Base-by-base conservation (phyloP, 495 filamentous ascomycete species). In the Neurospora sp. region DNA sequence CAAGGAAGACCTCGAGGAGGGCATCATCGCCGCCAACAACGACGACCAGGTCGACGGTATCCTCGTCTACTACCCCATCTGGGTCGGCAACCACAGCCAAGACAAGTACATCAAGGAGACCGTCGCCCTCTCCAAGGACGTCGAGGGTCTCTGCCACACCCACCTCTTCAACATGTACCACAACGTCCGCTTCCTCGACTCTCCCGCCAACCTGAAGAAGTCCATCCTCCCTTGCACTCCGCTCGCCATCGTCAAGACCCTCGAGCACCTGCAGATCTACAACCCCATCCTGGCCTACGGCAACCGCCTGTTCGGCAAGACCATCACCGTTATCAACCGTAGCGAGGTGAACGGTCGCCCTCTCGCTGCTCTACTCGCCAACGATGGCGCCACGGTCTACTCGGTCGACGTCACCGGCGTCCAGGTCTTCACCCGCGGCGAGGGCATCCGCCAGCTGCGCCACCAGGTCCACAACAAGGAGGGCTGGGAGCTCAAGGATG, bases 161-260 rank as follows among this genome's bases (percentile, higher is more conserved):
- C 96, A 98, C 83, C 90, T 98, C 78, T 96, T 94, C 88, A 99
- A 99, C 86, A 97, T 99, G 93, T 99, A 98, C 85, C 92, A 98
- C 85, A 99, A 99, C 83, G 88, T 96, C 77, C 93, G 96, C 69
- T 98, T 93, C 84, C 86, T 99, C 41, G 96, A 99, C 84, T 83
- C 87, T 14, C 89, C 90, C 22, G 78, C 83, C 39, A 92, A 94
- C 80, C 84, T 82, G 61, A 91, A 93, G 81, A 99, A 99, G 81
- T 95, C 90, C 70, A 91, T 99, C 61, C 86, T 99, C 27, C 96
- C 96, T 16, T 99, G 96, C 85, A 99, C 96, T 1, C 96, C 96
- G 27, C 87, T 99, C 40, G 96, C 96, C 39, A 89, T 96, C 73
- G 90, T 99, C 82, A 99, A 99, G 87, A 94, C 97, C 75, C 88